A percentile compares a stretch with the other conserved stretches of the same genome.
phyloP scores from a whole-genome alignment of 805 yeast species.

The Suhomyces sp. region DNA sequence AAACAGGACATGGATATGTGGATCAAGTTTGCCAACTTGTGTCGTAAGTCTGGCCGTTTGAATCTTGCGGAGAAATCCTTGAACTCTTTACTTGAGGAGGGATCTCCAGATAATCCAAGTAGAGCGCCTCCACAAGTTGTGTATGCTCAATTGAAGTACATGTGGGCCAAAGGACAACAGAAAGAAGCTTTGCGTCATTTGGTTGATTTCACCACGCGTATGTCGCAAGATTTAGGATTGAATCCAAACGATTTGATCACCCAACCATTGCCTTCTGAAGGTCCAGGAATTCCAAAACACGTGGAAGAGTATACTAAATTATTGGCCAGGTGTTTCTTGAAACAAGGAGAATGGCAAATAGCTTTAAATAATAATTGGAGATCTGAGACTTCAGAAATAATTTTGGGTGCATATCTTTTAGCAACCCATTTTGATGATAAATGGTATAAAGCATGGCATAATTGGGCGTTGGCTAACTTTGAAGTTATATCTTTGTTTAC shows the following conservation, averaged over 20 bases:
- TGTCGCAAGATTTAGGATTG: constrained; percentile 85
- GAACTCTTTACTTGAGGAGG: constrained; percentile 73
- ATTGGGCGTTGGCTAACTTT: constrained; percentile 98
- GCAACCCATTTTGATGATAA: constrained; percentile 92
- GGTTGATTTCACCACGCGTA: constrained; percentile 85
- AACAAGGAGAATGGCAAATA: constrained; percentile 98
- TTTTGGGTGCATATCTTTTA: constrained; percentile 84
- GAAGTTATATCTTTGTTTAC: constrained; percentile 78
- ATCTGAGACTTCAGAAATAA: constrained; percentile 71
- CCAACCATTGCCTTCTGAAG: constrained; percentile 74
- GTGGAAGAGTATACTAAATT: constrained; percentile 80
- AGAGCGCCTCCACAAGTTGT: constrained; percentile 96
- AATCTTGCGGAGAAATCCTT: constrained; percentile 92
- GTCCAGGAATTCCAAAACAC: constrained; percentile 70
- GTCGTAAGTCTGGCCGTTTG: constrained; percentile 90
- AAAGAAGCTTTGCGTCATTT: constrained; percentile 82
- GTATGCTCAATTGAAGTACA: constrained; percentile 91
- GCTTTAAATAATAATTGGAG: constrained; percentile 79
- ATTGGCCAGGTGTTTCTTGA: constrained; percentile 89
- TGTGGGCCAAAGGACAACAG: constrained; percentile 95
- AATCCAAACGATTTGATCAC: constrained; percentile 85
- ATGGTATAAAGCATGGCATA: constrained; percentile 99
- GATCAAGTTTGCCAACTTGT: constrained; percentile 95
- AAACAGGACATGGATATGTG: constrained; percentile 96
- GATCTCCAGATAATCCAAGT: constrained; percentile 60